Base-by-base conservation (phyloP, 306 rosid species). In the Prunus mira region DNA sequence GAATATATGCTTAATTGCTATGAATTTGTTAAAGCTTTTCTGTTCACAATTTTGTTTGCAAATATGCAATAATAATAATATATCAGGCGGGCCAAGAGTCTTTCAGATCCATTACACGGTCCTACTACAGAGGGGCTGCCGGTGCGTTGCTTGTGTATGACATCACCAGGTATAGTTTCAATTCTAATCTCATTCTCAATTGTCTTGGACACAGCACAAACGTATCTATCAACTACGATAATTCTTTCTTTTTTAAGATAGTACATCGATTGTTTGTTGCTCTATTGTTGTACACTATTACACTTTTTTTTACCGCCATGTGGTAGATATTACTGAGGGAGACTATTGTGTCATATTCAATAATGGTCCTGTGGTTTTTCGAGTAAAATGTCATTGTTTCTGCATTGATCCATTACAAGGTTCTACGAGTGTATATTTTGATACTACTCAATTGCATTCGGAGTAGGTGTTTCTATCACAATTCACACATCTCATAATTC, bases 81-180 rank as follows among this genome's bases (percentile, higher is more conserved):
- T 78, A 62, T 78, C 89, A 94, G 98, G 98, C 98, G 24, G 98
- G 98, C 78, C 98, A 94, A 86, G 98, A 94, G 88, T 94, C 98
- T n/a, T 94, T 94, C 82, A 86, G 98, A 84, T 94, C 98, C 70
- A 94, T 94, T 55, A 94, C 97, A 9, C 89, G 98, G 84, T 94
- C 98, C 58, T 94, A 94, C 78, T 94, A 92, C 60, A 84, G 98
- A 85, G 98, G 98, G 32, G 98, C 97, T 27, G 98, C 98, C 28
- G 98, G 98, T 77, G 98, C 98, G 8, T 75, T 94, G 85, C 96
- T 94, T 68, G 97, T 92, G 52, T 94, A 94, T 82, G 98, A 94
- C 80, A 94, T 94, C 63, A 94, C 98, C 84, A 94, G 98, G 98
- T 94, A 87, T 41, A 50, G 0, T 17, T 83, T 49, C 64, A 32